These are phyloP conservation scores for Nannizziopsis barbatae DNA, from an alignment of 2,329 filamentous ascomycete species.

Conservation along the genomic window DNA sequence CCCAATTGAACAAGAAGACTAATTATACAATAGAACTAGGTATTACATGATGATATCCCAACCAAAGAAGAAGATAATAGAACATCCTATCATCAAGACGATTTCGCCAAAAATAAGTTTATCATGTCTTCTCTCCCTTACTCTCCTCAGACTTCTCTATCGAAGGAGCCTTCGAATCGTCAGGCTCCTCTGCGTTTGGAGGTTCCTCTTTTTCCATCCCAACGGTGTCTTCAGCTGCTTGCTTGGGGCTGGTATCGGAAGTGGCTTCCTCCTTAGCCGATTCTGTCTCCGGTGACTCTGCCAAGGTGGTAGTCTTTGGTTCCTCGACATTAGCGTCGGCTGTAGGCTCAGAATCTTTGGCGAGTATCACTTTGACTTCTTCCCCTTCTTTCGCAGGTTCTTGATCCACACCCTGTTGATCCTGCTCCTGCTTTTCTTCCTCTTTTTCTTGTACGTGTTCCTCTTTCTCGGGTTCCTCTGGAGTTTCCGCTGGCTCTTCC, in stretches of 20 bases:
- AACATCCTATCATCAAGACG: neutral
- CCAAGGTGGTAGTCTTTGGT: neutral
- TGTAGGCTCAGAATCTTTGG: neutral
- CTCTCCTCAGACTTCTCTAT: neutral
- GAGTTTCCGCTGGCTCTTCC: neutral
- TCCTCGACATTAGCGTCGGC: neutral
- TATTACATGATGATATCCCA: neutral
- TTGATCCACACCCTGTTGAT: neutral
- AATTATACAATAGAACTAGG: neutral
- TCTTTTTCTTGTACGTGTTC: neutral
- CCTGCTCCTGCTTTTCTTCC: neutral
- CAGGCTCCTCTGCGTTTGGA: neutral
- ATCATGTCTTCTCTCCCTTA: slow-evolving; percentile 4
- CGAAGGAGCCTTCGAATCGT: slow-evolving; percentile 1
- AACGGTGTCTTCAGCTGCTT: neutral
- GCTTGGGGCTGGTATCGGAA: neutral
- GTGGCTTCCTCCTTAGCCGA: neutral
- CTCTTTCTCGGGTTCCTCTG: neutral
- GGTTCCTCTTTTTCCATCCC: neutral
- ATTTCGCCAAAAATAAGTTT: neutral
- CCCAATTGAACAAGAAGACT: no score
- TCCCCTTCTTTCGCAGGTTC: neutral
- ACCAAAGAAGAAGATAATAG: neutral
- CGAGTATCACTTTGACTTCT: neutral
- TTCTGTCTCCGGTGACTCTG: neutral